These are phyloP conservation scores for Boletus pseudopeckii DNA, from an alignment of 768 basidiomycete genomes.

Conservation along the genomic window DNA sequence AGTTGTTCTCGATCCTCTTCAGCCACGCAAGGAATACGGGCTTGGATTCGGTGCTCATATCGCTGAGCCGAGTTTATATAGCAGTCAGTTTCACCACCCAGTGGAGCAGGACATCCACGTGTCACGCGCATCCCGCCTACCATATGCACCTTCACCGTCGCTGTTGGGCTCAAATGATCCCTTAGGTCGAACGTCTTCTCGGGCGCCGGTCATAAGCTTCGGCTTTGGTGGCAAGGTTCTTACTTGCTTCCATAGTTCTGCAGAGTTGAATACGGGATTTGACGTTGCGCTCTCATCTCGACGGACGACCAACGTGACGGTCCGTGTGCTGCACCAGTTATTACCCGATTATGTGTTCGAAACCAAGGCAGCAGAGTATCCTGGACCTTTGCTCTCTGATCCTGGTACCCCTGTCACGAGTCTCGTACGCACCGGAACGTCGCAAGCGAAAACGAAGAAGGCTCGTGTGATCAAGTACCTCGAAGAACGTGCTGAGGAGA, in stretches of 20 bases:
- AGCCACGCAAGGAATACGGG: constrained; percentile 29
- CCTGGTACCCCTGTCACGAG: constrained; percentile 59
- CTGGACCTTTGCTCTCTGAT: constrained; percentile 86
- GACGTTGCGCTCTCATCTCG: constrained; percentile 74
- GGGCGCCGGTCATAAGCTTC: constrained; percentile 80
- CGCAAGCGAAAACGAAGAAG: constrained; percentile 81
- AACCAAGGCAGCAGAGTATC: constrained; percentile 56
- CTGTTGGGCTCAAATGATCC: constrained; percentile 81
- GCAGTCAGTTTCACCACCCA: constrained; percentile 14
- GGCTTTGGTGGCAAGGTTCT: constrained; percentile 93
- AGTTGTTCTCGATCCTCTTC: constrained; percentile 9
- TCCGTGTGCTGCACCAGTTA: constrained; percentile 65
- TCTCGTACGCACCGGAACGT: constrained; percentile 60
- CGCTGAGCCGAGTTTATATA: constrained; percentile 17
- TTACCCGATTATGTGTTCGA: constrained; percentile 65
- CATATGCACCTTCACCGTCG: constrained; percentile 84
- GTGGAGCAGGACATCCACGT: constrained; percentile 27
- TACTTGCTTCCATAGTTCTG: constrained; percentile 79
- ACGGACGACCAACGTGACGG: constrained; percentile 62
- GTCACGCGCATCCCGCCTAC: constrained; percentile 40
- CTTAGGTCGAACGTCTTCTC: constrained; percentile 65
- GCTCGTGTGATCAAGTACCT: constrained; percentile 74
- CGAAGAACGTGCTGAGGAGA: constrained; percentile 68
- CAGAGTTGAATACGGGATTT: constrained; percentile 66
- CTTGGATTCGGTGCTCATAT: constrained; percentile 19